A percentile compares a stretch with the other conserved stretches of the same genome.
Evolutionary conservation across 768 basidiomycete species (phyloP).

Genomic region (Termitomyces titanicus): DNA sequence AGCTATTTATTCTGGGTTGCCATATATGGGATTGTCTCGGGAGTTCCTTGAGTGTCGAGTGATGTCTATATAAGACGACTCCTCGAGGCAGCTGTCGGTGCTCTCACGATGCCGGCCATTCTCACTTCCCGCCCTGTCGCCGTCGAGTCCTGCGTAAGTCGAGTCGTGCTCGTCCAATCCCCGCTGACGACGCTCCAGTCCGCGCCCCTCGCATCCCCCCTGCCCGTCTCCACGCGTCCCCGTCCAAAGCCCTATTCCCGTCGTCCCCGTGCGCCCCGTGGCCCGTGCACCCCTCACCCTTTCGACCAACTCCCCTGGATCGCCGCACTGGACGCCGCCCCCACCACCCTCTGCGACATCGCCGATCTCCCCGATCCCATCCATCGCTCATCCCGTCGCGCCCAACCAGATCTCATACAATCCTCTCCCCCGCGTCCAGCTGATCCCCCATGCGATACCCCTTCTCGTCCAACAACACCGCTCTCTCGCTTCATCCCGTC

Average conservation of each 20-base stretch:
- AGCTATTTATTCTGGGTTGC: too few species aligned
- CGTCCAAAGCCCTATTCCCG: constrained; percentile 21
- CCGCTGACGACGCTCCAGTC: too few species aligned
- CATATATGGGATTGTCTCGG: too few species aligned
- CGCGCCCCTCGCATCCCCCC: neutral
- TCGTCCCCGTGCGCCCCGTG: neutral
- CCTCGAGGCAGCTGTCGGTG: too few species aligned
- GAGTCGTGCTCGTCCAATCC: too few species aligned
- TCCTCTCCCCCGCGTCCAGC: constrained; percentile 10
- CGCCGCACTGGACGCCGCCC: constrained; percentile 48
- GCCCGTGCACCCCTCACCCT: constrained; percentile 21
- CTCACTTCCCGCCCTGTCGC: constrained; percentile 27
- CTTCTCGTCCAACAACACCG: constrained; percentile 8
- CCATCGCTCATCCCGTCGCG: constrained; percentile 42
- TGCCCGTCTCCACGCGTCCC: constrained; percentile 31
- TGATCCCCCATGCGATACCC: constrained; percentile 16
- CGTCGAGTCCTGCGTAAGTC: too few species aligned
- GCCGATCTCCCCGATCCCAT: constrained; percentile 50
- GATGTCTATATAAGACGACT: too few species aligned
- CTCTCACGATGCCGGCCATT: constrained; percentile 20
- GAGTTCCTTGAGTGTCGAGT: too few species aligned
- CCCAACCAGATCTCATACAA: constrained; percentile 36
- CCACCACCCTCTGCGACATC: constrained; percentile 47
- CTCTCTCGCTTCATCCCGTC: constrained; percentile 42
- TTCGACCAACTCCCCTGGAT: constrained; percentile 74